These are phyloP conservation scores for Knufia petricola DNA, from an alignment of 2,329 filamentous ascomycete species.

Conservation along the genomic window DNA sequence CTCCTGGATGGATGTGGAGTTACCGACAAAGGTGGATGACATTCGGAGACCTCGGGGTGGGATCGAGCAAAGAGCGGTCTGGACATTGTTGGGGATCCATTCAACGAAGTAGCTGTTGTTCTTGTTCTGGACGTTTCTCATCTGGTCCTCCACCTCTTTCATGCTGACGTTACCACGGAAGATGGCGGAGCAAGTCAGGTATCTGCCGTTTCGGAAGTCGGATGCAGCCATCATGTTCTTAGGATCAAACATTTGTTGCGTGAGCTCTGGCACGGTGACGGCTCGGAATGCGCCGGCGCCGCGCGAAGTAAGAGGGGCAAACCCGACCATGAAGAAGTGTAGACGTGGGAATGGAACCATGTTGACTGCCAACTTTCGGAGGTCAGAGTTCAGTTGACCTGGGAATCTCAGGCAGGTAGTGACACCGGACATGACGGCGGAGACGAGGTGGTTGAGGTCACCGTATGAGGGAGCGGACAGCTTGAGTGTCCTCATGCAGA, in stretches of 20 bases:
- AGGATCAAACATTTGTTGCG: conserved; percentile 99
- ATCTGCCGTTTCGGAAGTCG: conserved; percentile 99
- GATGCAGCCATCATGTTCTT: conserved; percentile 99
- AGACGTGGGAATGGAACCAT: conserved; percentile 99
- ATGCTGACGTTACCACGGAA: conserved; percentile 99
- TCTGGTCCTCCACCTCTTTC: conserved; percentile 99
- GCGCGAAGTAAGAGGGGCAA: conserved; percentile 92
- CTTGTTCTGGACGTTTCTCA: conserved; percentile 99
- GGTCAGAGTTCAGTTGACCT: conserved; percentile 98
- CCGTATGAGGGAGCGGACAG: conserved; percentile 97
- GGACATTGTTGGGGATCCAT: conserved; percentile 99
- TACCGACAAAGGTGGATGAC: conserved; percentile 97
- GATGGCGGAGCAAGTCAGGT: conserved; percentile 98
- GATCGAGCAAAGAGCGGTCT: conserved; percentile 98
- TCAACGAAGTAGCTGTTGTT: conserved; percentile 99
- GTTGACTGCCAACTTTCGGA: conserved; percentile 99
- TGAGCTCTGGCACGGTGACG: conserved; percentile 93
- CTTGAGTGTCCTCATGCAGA: conserved; percentile 99
- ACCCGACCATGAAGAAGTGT: conserved; percentile 99
- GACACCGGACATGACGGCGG: conserved; percentile 98
- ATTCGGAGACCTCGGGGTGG: conserved; percentile 96
- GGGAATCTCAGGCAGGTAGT: conserved; percentile 99
- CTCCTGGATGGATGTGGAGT: conserved; percentile 99
- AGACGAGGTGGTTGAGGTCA: conserved; percentile 98
- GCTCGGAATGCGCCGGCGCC: conserved; percentile 92